phyloP scores from a whole-genome alignment of 2,329 filamentous ascomycete genomes.

The Paraconiothyrium sp. region DNA sequence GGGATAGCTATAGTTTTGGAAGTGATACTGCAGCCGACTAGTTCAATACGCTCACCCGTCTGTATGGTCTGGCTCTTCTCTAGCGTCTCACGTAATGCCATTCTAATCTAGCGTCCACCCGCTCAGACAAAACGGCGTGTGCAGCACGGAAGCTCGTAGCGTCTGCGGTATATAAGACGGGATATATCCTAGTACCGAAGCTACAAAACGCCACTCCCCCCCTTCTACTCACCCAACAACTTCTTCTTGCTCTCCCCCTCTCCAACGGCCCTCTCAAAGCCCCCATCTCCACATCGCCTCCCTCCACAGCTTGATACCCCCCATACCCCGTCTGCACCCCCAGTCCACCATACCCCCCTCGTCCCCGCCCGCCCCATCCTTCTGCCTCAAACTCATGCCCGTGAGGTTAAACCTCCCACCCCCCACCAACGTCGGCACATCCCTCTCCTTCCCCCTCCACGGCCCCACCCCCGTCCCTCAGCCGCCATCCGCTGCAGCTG shows the following conservation, averaged over 20 bases:
- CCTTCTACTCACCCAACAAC: neutral
- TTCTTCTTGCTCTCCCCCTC: neutral
- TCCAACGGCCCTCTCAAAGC: neutral
- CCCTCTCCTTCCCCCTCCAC: conserved; percentile 16
- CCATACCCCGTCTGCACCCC: neutral
- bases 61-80: no score
- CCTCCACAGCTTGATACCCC: conserved; percentile 8
- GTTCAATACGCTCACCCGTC: no score
- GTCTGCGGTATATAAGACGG: no score
- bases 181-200: no score
- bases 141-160: no score
- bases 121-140: no score
- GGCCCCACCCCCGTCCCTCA: conserved; percentile 19
- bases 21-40: no score
- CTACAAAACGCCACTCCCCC: no score
- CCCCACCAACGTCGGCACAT: conserved; percentile 18
- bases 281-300: conserved; percentile 11
- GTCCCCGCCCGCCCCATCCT: neutral
- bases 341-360: neutral
- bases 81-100: no score
- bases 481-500: conserved; percentile 23
- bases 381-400: conserved; percentile 12
- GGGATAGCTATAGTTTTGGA: no score
- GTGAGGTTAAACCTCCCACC: conserved; percentile 17
- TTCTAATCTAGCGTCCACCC: no score